Base-by-base conservation (phyloP, 208 protist species). In the Wallacemonas sp. region DNA sequence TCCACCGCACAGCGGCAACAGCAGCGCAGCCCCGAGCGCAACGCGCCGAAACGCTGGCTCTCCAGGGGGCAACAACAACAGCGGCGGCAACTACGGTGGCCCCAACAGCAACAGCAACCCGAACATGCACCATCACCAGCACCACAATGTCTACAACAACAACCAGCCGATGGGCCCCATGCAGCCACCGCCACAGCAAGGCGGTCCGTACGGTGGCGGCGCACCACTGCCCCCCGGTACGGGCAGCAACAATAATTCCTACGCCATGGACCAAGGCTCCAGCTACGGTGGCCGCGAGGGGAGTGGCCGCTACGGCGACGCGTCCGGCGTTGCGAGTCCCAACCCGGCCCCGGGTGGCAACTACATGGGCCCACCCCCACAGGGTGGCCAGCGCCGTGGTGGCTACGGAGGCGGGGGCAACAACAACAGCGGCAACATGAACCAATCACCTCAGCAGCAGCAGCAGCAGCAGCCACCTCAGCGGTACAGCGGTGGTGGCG, bases 31-130 rank as follows among this genome's bases (percentile, higher is more conserved):
- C 68, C 48, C n/a, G 27, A 48, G 17, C 64, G 47, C 17, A 32
- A 65, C 57, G 65, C 68, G 27, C 55, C 69, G 62, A 32, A 38
- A 1, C 65, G 75, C 54, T 63, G 61, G 47, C 68, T 58, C 29
- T 47, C 64, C 27, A 47, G 66, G 9, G 39, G 65, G 30, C 52
- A 72, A 1, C 73, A 79, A 27, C 66, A 74, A 27, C 67, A 74
- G 24, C 54, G 73, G 26, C 44, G 44, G 44, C 19, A 17, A 5
- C 19, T 49, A 49, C 48, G 65, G 65, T 9, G 4, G 5, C 14
- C 52, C 52, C 14, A 39, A 58, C 30, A 9, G n/a, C 52, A 32
- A 41, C 36, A 14, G 9, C 36, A 41, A 41, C 36, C 6, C 6
- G 21, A 43, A 36, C 55, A 61, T 39, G 33, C 55, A 34, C 55